phyloP scores from a whole-genome alignment of 1,139 yeast species.

The Suhomyces anneliseae region DNA sequence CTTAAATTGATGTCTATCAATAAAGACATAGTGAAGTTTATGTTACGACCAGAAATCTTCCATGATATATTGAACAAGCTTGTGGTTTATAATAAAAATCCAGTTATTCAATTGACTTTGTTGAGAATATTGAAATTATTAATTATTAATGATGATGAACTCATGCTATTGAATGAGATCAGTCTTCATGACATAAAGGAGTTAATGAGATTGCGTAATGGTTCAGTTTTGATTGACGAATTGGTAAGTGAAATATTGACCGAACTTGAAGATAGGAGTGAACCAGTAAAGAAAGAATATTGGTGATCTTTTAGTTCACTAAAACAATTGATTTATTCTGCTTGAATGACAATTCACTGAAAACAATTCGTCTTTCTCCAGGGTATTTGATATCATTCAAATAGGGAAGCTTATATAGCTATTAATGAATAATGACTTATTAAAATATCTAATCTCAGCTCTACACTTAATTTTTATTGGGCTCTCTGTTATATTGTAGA shows the following conservation, averaged over 20 bases:
- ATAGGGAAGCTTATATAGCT: background rate
- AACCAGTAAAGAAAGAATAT: background rate
- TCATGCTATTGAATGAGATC: constrained; percentile 19
- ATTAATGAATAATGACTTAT: background rate
- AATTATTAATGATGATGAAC: constrained; percentile 12
- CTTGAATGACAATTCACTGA: background rate
- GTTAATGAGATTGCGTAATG: constrained; percentile 25
- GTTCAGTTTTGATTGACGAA: constrained; percentile 40
- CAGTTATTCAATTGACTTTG: constrained; percentile 40
- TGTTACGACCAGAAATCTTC: constrained; percentile 31
- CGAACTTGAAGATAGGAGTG: constrained; percentile 1
- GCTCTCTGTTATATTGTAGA: background rate
- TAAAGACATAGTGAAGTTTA: constrained; percentile 19
- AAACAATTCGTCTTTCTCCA: background rate
- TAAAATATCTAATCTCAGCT: background rate
- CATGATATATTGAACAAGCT: constrained; percentile 34
- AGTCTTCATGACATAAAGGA: constrained; percentile 13
- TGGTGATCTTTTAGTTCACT: no score
- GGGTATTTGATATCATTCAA: background rate
- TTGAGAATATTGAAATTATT: constrained; percentile 33
- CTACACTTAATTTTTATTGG: background rate
- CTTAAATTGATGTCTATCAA: constrained; percentile 32
- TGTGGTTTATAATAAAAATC: constrained; percentile 26
- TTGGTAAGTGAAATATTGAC: constrained; percentile 30
- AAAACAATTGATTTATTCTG: no score